phyloP scores from a whole-genome alignment of 1,284 basidiomycete species.

The Irpex sp. region DNA sequence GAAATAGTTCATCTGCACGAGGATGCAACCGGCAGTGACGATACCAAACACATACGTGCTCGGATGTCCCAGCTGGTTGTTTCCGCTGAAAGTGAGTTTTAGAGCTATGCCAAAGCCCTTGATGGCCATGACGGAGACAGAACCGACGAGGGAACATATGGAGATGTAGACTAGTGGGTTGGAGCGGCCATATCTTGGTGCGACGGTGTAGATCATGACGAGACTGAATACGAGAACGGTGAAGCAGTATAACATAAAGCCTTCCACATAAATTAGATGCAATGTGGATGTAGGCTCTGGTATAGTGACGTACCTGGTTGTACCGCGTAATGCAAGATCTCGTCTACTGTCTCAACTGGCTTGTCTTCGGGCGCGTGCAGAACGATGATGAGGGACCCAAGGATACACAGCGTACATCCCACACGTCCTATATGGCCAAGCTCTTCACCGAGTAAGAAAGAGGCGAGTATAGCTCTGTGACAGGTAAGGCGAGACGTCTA shows the following conservation, averaged over 20 bases:
- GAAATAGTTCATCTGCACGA: constrained; percentile 99
- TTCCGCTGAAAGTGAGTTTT: constrained; percentile 91
- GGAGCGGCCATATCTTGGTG: constrained; percentile 84
- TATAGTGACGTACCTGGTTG: constrained; percentile 70
- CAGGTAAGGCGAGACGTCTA: constrained; percentile 13
- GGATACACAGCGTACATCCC: constrained; percentile 89
- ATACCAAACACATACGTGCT: constrained; percentile 95
- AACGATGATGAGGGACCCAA: constrained; percentile 94
- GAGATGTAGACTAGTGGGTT: constrained; percentile 94
- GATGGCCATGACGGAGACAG: constrained; percentile 89
- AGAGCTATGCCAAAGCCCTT: constrained; percentile 97
- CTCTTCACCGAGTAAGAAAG: constrained; percentile 91
- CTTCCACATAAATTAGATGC: constrained; percentile 34
- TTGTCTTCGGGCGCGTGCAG: constrained; percentile 97
- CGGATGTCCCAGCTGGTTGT: constrained; percentile 94
- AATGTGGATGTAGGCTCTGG: not conserved
- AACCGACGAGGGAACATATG: constrained; percentile 89
- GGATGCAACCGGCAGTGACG: constrained; percentile 82
- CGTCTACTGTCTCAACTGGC: constrained; percentile 90
- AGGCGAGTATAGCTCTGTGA: constrained; percentile 85
- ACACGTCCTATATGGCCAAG: constrained; percentile 91
- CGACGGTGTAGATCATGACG: constrained; percentile 86
- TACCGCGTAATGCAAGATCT: constrained; percentile 87
- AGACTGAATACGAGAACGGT: constrained; percentile 81
- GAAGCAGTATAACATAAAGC: constrained; percentile 87